Evolutionary conservation across 2,329 filamentous ascomycete species (phyloP), one percentile per base, ranked within the genome.

Genomic region (Colletotrichum camelliae): DNA sequence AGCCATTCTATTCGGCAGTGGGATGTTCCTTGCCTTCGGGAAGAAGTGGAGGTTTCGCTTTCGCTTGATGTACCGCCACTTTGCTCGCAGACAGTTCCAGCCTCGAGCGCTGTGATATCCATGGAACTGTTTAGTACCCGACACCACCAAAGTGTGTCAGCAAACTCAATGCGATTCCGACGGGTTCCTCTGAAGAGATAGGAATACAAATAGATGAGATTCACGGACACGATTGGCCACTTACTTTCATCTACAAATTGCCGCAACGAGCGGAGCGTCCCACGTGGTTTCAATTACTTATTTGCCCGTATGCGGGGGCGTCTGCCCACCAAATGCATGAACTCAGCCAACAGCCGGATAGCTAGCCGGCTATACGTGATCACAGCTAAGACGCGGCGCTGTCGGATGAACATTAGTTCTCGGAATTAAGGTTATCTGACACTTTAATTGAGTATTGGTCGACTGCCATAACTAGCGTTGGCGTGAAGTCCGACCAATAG

Each of bases 1-100:
- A 21, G 77, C 77, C n/a, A 79, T 79, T 60, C 77, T 77, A 4
- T 79, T 79, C 27, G 77, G 77, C 37, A 73, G 77, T 29, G 21
- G 61, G 7, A 16, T 64, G n/a, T 43, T 64, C 16, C 43, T 64
- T 21, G 33, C 8, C 7, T 64, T 29, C 29, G 61, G 35, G 13
- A 65, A 65, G 33, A 35, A 37, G 13, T 65, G 37, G 33, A 37
- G 61, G 21, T 65, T 65, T 24, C 21, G 61, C 33, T 65, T 39
- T 24, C 61, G 61, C 13, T 39, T 39, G 61, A 43, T 13, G 1
- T 65, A 65, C 61, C 61, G 21, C 10, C 24, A 43, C 35, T 65
- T 65, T 27, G 61, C 61, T 27, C 21, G 9, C 7, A 65, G 35
- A 39, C 61, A 65, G 35, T 65, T 65, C 1, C 12, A 65, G 61